phyloP scores from a whole-genome alignment of 176 grass and related monocot species.

The Triticum timopheevii region DNA sequence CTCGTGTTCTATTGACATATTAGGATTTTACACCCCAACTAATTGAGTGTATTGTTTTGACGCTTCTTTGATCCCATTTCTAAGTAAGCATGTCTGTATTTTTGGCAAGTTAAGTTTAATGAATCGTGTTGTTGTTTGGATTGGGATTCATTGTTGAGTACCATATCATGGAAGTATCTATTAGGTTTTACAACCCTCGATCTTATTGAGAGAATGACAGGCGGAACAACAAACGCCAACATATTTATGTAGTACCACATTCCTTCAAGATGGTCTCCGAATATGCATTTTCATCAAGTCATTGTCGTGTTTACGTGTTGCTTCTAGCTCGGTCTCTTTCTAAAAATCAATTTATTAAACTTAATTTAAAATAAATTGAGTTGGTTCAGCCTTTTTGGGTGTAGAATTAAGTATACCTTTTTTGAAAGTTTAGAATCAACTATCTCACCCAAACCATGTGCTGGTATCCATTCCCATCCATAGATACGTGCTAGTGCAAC shows the following conservation, averaged over 20 bases:
- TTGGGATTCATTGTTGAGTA: neutral
- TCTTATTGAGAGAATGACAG: neutral
- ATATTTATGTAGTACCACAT: too few species aligned
- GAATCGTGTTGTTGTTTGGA: too few species aligned
- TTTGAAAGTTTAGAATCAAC: too few species aligned
- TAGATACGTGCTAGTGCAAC: neutral
- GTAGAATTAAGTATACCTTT: neutral
- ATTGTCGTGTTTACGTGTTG: neutral
- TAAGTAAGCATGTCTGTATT: neutral
- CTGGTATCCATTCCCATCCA: neutral
- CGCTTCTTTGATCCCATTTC: neutral
- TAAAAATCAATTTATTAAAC: too few species aligned
- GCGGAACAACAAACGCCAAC: too few species aligned
- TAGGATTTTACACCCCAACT: too few species aligned
- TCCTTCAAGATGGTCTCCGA: neutral
- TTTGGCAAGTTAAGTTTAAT: neutral
- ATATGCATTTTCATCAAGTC: neutral
- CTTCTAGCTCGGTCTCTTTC: neutral
- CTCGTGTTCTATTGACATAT: too few species aligned
- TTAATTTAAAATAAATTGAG: too few species aligned
- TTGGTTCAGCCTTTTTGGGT: neutral
- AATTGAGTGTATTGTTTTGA: too few species aligned
- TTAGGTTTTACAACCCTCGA: neutral
- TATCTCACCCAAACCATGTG: neutral
- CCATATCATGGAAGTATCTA: rapidly evolving